Evolutionary conservation across 2,329 filamentous ascomycete genomes (phyloP), one percentile per base, ranked within the genome.

Genomic region (Cytospora piceicola): DNA sequence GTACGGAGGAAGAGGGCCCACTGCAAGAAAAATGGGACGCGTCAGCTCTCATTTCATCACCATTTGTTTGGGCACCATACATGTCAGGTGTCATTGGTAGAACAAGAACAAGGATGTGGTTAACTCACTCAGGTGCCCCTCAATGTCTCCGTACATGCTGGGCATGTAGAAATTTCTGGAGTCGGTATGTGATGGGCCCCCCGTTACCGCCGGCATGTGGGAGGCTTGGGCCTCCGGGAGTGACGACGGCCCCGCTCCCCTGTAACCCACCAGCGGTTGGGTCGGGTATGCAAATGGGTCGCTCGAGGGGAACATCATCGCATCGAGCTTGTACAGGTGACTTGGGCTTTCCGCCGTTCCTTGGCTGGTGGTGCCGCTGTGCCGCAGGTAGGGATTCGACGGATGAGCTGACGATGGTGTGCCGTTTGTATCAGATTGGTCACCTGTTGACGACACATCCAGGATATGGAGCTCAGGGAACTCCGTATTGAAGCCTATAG

Each of bases 201-300:
- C 70, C 34, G 73, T 71, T 3, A 74, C 69, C 29, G 75, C 74
- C 27, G 72, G 73, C 53, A 74, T 72, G 49, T 72, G 71, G 29
- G 73, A 75, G 74, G 58, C 73, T 71, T 72, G 78, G 74, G 59
- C 72, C 72, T 68, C 74, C 69, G 36, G 67, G 65, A 68, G 76
- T 70, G 70, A 75, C 69, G 63, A 74, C 73, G n/a, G 74, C 71
- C 67, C 76, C 76, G 32, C 73, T 70, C 30, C 77, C n/a, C 46
- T 22, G 51, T 85, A 80, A 70, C 86, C 82, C 79, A 90, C 88
- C 80, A 90, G 86, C 0, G 90, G 88, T 69, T 92, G 90, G 72
- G 90, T 92, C 0, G 90, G 91, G 72, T 94, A 95, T 0, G 89
- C 90, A 69, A 94, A 90, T 0, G 91, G 90, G 71, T 94, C 91